Evolutionary conservation across 495 filamentous ascomycete species (phyloP).

Genomic region (Aspergillus sparsus): DNA sequence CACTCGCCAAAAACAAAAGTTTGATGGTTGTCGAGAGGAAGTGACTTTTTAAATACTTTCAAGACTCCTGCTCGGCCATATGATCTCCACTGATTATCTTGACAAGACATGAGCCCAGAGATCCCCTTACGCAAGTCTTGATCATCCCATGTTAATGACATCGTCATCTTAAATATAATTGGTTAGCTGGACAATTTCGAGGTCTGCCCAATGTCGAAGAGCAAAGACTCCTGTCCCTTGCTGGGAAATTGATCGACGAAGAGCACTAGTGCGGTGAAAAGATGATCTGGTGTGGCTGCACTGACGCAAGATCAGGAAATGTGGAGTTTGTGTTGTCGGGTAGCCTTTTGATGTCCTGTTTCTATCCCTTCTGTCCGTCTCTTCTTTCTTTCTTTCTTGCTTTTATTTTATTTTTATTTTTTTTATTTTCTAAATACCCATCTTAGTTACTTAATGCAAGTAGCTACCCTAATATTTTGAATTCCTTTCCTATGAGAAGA

Average conservation of each 20-base stretch:
- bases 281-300: slow-evolving; percentile 5
- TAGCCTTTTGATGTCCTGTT: no score
- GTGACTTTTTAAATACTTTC: slow-evolving; percentile 2
- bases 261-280: neutral
- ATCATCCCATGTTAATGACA: slow-evolving; percentile 1
- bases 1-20: neutral
- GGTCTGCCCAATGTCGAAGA: neutral
- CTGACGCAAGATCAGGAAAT: no score
- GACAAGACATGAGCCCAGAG: no score
- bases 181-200: neutral
- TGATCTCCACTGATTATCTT: no score
- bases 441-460: no score
- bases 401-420: no score
- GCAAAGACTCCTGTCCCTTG: neutral
- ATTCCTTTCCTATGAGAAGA: no score
- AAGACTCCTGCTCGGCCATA: slow-evolving; percentile 1
- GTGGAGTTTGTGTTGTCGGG: no score
- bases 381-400: no score
- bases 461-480: no score
- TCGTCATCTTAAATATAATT: neutral
- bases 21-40: neutral
- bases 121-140: neutral
- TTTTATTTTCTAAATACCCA: no score
- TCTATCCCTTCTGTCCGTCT: no score
- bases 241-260: neutral